These are phyloP conservation scores for Amoeboaphelidium protococcarum DNA, from an alignment of 371 early-diverging fungal genomes.

Conservation along the genomic window DNA sequence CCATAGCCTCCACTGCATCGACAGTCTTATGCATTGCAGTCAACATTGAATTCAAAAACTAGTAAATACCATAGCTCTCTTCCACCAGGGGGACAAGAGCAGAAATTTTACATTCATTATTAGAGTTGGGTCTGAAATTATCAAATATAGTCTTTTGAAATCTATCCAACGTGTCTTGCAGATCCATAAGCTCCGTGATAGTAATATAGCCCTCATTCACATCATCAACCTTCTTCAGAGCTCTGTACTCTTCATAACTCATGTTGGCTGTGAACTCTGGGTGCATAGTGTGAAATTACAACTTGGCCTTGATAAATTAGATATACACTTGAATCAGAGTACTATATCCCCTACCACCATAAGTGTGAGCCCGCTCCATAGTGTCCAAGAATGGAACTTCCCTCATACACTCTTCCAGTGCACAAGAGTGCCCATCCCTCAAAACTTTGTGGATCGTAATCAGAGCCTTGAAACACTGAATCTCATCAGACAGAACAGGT, in stretches of 20 bases:
- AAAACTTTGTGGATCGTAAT: conserved; percentile 84
- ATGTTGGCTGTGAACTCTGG: conserved; percentile 82
- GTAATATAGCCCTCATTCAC: conserved; percentile 93
- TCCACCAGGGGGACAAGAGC: conserved; percentile 87
- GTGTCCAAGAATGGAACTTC: conserved; percentile 1
- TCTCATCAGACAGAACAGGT: conserved; percentile 67
- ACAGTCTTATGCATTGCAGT: conserved; percentile 79
- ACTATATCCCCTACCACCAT: conserved; percentile 35
- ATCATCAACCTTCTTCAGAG: conserved; percentile 71
- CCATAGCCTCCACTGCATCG: conserved; percentile 53
- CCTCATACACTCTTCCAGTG: conserved; percentile 2
- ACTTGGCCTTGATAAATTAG: conserved; percentile 58
- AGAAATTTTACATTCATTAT: conserved; percentile 81
- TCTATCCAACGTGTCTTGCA: conserved; percentile 66
- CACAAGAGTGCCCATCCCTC: conserved; percentile 57
- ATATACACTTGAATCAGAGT: conserved; percentile 69
- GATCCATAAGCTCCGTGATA: conserved; percentile 63
- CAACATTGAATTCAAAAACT: conserved; percentile 77
- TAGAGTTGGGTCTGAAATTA: conserved; percentile 50
- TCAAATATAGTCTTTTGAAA: conserved; percentile 67
- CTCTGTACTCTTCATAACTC: conserved; percentile 87
- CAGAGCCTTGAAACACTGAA: conserved; percentile 80
- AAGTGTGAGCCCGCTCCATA: background rate
- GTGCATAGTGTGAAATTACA: conserved; percentile 66
- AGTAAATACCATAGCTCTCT: conserved; percentile 82